A percentile compares a stretch with the other conserved stretches of the same genome.
Evolutionary conservation across 129 eudicot genomes (phyloP).

Genomic region (Artemisia tridentata): DNA sequence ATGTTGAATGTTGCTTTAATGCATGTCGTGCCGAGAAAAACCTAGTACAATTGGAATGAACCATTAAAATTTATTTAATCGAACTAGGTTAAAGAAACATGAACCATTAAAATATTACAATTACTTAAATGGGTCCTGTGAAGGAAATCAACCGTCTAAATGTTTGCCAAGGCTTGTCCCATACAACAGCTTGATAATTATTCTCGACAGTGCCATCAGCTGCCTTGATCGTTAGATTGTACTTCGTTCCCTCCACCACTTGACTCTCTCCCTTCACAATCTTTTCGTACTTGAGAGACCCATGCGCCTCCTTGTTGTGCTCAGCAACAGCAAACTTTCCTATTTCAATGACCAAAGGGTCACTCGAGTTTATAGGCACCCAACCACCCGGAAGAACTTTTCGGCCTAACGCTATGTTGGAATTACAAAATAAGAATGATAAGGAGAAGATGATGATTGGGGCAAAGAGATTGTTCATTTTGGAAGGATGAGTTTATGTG

Average conservation of each 20-base stretch:
- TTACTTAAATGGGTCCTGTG: slow-evolving; percentile 25
- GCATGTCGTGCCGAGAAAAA: no score
- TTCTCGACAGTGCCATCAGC: background rate
- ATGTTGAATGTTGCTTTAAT: no score
- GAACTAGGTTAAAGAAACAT: no score
- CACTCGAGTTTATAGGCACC: slow-evolving; percentile 18
- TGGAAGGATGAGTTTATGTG: background rate
- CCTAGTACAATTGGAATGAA: no score
- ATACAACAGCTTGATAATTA: slow-evolving; percentile 25
- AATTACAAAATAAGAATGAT: background rate
- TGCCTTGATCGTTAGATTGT: slow-evolving; percentile 22
- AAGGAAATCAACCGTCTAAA: slow-evolving; percentile 19
- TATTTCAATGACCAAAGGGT: slow-evolving; percentile 11
- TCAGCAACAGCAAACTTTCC: slow-evolving; percentile 27
- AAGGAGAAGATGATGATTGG: slow-evolving; percentile 11
- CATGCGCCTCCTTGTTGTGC: slow-evolving; percentile 15
- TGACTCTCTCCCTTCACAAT: slow-evolving; percentile 25
- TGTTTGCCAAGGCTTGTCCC: slow-evolving; percentile 17
- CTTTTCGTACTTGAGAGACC: background rate
- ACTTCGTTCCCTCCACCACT: slow-evolving; percentile 27
- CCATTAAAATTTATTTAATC: no score
- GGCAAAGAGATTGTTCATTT: slow-evolving; percentile 9
- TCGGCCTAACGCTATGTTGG: background rate
- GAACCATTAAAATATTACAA: no score
- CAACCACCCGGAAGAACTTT: slow-evolving; percentile 3